phyloP scores from a whole-genome alignment of 2,329 filamentous ascomycete genomes.

The Ceratocystis eucalypticola region DNA sequence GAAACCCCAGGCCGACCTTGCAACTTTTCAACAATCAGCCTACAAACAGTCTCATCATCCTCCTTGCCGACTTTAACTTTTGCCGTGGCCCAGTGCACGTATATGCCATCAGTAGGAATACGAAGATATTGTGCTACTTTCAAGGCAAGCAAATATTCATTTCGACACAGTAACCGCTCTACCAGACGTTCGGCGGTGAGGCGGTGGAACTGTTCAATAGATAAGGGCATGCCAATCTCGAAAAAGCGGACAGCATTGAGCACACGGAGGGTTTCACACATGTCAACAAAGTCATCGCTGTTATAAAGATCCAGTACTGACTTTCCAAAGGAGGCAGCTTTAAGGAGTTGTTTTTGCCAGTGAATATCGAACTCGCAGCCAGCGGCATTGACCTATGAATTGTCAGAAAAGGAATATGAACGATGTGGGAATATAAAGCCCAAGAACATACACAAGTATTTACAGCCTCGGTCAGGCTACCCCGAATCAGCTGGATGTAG shows the following conservation, averaged over 20 bases:
- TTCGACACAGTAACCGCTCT: slow-evolving; percentile 69
- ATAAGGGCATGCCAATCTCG: slow-evolving; percentile 76
- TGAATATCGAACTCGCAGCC: slow-evolving; percentile 80
- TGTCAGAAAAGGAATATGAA: slow-evolving; percentile 2
- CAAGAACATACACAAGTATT: slow-evolving; percentile 53
- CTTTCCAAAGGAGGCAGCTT: slow-evolving; percentile 93
- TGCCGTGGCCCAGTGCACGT: slow-evolving; percentile 91
- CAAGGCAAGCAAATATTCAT: slow-evolving; percentile 81
- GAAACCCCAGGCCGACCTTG: slow-evolving; percentile 84
- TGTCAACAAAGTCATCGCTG: slow-evolving; percentile 96
- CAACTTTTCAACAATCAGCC: slow-evolving; percentile 72
- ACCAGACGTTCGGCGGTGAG: slow-evolving; percentile 84
- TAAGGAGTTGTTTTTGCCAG: slow-evolving; percentile 93
- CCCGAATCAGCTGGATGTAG: slow-evolving; percentile 85
- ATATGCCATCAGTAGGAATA: slow-evolving; percentile 76
- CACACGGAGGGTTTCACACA: slow-evolving; percentile 86
- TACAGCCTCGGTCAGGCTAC: slow-evolving; percentile 80
- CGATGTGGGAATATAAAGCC: background rate
- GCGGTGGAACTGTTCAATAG: slow-evolving; percentile 85
- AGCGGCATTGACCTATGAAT: slow-evolving; percentile 54
- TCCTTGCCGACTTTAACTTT: slow-evolving; percentile 78
- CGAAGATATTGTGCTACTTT: slow-evolving; percentile 78
- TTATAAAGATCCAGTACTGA: slow-evolving; percentile 95
- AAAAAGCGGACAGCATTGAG: slow-evolving; percentile 87
- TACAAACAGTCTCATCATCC: slow-evolving; percentile 78